Base-by-base conservation (phyloP, 1,284 basidiomycete genomes). In the Pseudozyma sp. region DNA sequence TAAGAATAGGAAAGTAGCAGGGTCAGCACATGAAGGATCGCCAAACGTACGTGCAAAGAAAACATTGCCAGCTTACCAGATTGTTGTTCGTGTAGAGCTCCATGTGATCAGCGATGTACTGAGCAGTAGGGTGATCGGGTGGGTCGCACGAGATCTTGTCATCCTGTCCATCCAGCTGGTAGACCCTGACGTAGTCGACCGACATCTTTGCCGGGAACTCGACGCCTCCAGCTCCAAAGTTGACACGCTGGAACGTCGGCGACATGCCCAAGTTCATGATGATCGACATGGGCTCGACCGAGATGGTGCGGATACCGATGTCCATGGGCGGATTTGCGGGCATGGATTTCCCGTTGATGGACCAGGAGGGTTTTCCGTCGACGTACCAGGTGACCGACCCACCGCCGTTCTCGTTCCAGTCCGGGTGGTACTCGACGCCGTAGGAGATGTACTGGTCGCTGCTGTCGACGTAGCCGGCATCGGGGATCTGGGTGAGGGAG, bases 351-450 rank as follows among this genome's bases (percentile, higher is more conserved):
- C 68, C 73, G 2, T 60, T 70, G 46, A 84, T 63, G 5, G 71
- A 75, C 81, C 81, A 83, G 9, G 82, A 63, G 8, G 77, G 68
- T 58, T 77, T 73, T 33, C 83, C 81, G 35, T 80, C 76, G 17
- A 83, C 62, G 54, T 79, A 83, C 71, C 79, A 84, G 1, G 74
- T 78, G 30, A 81, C 63, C 8, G 71, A 75, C 5, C 84, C 84
- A 6, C 65, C 58, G 13, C 79, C 82, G 11, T 68, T 55, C 34
- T 69, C 66, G 17, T 81, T 62, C 68, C 65, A 82, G 51, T 82
- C 82, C 2, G 84, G 84, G 7, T 68, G 63, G 55, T 82, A 85
- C 56, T 84, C 84, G 30, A 85, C 69, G 42, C 82, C 84, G 33
- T 80, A 80, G 2, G 63, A 76, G 13, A 76, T 49, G 29, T 69